These are phyloP conservation scores for Leucocoprinus leucothites DNA, from an alignment of 768 basidiomycete genomes.

Conservation along the genomic window DNA sequence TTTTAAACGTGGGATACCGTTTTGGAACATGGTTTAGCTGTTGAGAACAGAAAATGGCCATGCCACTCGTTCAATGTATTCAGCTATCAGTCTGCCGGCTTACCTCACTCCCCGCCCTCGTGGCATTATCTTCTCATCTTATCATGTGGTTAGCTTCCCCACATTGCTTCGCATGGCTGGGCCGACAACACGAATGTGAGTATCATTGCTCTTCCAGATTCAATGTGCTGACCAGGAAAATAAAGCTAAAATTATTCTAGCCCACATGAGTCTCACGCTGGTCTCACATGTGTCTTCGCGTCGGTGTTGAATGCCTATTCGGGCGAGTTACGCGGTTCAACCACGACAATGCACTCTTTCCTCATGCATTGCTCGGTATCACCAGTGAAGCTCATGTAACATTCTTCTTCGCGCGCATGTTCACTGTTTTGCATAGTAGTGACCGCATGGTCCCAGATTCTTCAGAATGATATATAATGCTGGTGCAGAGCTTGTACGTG, in stretches of 20 bases:
- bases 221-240: background rate
- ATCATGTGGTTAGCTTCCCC: background rate
- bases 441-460: background rate
- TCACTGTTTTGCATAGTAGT: background rate
- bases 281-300: background rate
- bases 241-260: constrained; percentile 3
- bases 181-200: background rate
- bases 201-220: background rate
- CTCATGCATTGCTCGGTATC: background rate
- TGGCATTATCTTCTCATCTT: background rate
- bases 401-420: constrained; percentile 6
- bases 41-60: background rate
- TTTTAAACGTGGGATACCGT: constrained; percentile 17
- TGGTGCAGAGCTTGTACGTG: background rate
- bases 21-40: background rate
- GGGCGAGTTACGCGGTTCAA: constrained; percentile 6
- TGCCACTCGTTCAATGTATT: no score
- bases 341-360: background rate
- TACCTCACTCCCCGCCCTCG: background rate
- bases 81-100: background rate
- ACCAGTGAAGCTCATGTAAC: background rate
- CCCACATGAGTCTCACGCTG: constrained; percentile 1
- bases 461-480: background rate
- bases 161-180: background rate
- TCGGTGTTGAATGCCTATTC: background rate